Evolutionary conservation across 1,284 basidiomycete species (phyloP), one percentile per base, ranked within the genome.

Genomic region (Apiotrichum siamense): DNA sequence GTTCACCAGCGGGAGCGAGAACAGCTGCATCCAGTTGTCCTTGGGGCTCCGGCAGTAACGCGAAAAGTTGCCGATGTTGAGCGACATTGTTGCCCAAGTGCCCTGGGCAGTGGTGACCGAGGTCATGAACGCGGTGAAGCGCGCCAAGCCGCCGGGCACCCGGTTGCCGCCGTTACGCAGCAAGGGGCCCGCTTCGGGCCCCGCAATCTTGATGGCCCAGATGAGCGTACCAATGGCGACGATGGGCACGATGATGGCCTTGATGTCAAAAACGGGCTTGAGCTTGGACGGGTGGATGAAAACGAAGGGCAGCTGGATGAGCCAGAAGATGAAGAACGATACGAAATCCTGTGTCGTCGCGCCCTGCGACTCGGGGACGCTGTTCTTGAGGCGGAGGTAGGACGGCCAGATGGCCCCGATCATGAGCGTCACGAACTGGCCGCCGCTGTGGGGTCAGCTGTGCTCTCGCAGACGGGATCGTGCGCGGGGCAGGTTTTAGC

Each of bases 391-490:
- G 31, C 71, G 77, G 1, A 79, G 79, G 49, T 82, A 77, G 4
- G 82, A 82, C 0, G 86, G 86, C 84, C 86, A 87, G 39, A 88
- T 86, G 3, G 86, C 83, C 65, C 84, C 83, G 42, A 88, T 76
- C 81, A 86, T 86, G 73, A 81, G 64, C 11, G 62, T 58, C 45
- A 57, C 58, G 48, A 60, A 70, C 50, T 67, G 59, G 49, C 65
- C 67, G 17, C 50, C 54, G 18, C 42, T 44, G 42, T 3, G n/a
- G n/a, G n/a, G n/a, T n/a, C n/a, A n/a, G n/a, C n/a, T n/a, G n/a
- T n/a, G n/a, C n/a, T n/a, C n/a, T n/a, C n/a, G n/a, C n/a, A n/a
- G n/a, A n/a, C n/a, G n/a, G n/a, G n/a, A n/a, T n/a, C n/a, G n/a
- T n/a, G n/a, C n/a, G n/a, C n/a, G n/a, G n/a, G n/a, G n/a, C n/a